phyloP scores from a whole-genome alignment of 805 yeast genomes.

The Candida khao-thaluensis region DNA sequence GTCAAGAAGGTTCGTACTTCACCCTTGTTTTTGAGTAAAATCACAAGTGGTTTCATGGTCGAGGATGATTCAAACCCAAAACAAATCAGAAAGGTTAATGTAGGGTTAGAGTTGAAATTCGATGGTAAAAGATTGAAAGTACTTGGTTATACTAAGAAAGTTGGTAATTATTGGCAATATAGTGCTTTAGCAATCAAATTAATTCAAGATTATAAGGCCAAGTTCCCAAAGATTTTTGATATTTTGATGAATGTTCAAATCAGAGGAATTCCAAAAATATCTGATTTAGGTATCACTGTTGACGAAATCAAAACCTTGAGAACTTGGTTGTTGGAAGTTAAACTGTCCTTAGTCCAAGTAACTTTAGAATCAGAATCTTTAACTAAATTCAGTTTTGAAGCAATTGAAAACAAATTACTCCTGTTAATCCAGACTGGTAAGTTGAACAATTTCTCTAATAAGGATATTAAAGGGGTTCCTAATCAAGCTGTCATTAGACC shows the following conservation, averaged over 20 bases:
- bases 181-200: slow-evolving; percentile 71
- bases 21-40: slow-evolving; percentile 67
- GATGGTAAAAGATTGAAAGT: slow-evolving; percentile 80
- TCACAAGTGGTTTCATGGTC: slow-evolving; percentile 72
- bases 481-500: slow-evolving; percentile 80
- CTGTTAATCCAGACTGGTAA: slow-evolving; percentile 45
- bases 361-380: slow-evolving; percentile 77
- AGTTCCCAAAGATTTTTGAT: slow-evolving; percentile 62
- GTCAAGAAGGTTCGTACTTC: slow-evolving; percentile 56
- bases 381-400: slow-evolving; percentile 60
- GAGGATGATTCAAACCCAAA: slow-evolving; percentile 44
- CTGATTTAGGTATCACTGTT: slow-evolving; percentile 38
- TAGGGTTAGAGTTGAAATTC: slow-evolving; percentile 84
- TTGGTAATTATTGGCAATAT: slow-evolving; percentile 63
- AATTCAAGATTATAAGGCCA: slow-evolving; percentile 55
- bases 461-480: slow-evolving; percentile 78
- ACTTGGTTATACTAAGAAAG: slow-evolving; percentile 75
- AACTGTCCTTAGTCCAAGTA: slow-evolving; percentile 53
- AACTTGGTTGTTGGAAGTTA: slow-evolving; percentile 51
- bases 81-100: slow-evolving; percentile 51
- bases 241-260: slow-evolving; percentile 28
- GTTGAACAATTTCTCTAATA: slow-evolving; percentile 42
- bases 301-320: slow-evolving; percentile 44
- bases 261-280: slow-evolving; percentile 36
- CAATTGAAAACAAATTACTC: slow-evolving; percentile 60